A percentile compares a stretch with the other conserved stretches of the same genome.
Evolutionary conservation across 1,139 yeast species (phyloP).

Genomic region (Williopsis jadinii): DNA sequence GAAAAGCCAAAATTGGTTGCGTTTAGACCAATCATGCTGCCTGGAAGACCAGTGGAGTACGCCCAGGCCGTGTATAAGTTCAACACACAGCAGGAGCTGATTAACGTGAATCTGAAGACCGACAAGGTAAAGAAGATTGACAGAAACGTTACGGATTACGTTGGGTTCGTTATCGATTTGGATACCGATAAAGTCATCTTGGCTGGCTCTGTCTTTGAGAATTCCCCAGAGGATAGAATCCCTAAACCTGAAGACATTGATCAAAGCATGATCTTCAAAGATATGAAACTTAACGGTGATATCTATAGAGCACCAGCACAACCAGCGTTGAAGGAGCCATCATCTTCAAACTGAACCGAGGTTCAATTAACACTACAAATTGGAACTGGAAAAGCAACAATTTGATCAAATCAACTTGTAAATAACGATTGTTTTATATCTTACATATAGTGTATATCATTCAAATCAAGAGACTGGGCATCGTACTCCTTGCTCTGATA

Average conservation of each 20-base stretch:
- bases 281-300: conserved; percentile 45
- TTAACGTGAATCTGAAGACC: conserved; percentile 39
- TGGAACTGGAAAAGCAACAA: neutral
- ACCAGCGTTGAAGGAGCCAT: no score
- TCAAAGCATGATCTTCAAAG: conserved; percentile 30
- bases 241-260: conserved; percentile 30
- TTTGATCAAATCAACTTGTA: neutral
- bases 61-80: conserved; percentile 75
- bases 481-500: neutral
- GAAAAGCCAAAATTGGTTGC: conserved; percentile 65
- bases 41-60: conserved; percentile 49
- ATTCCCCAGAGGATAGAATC: conserved; percentile 34
- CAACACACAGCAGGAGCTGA: conserved; percentile 64
- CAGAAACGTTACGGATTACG: conserved; percentile 62
- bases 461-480: no score
- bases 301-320: conserved; percentile 34
- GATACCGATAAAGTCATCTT: conserved; percentile 55
- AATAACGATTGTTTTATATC: neutral
- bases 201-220: conserved; percentile 80
- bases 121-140: conserved; percentile 42
- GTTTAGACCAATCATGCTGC: conserved; percentile 63
- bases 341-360: neutral
- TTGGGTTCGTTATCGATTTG: conserved; percentile 73
- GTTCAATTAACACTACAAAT: neutral
- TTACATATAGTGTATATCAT: neutral